A percentile compares a stretch with the other conserved stretches of the same genome.
Conservation (phyloP, 352 stramenopile species). For the Pythium grandisporangium region DNA sequence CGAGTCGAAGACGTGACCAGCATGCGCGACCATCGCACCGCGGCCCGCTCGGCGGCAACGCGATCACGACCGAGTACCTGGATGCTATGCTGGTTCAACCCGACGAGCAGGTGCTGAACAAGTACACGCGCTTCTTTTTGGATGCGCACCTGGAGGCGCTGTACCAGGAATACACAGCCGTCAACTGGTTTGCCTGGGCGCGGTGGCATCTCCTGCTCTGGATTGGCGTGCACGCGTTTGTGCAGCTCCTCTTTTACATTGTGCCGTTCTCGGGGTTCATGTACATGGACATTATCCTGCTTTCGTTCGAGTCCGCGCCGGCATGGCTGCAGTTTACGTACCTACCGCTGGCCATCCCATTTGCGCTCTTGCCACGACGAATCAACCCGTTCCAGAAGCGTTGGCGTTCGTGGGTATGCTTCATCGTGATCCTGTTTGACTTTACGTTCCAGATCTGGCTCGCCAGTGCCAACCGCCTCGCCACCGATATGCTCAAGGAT, state of each 20-base stretch:
- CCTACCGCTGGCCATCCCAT: constrained; percentile 56
- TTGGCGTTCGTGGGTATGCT: constrained; percentile 66
- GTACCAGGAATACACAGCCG: constrained; percentile 81
- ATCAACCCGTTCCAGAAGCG: constrained; percentile 65
- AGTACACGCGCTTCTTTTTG: constrained; percentile 73
- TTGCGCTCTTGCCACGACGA: constrained; percentile 52
- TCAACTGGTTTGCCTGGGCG: constrained; percentile 74
- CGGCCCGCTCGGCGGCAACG: constrained; percentile 10
- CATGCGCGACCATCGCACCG: too few relatives aligned
- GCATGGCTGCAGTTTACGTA: constrained; percentile 70
- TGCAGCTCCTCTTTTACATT: constrained; percentile 55
- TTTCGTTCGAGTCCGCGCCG: constrained; percentile 25
- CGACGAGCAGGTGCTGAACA: constrained; percentile 65
- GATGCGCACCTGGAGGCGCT: constrained; percentile 61
- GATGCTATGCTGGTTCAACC: constrained; percentile 66
- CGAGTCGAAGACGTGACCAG: too few relatives aligned
- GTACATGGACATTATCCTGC: constrained; percentile 62
- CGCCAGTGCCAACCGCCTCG: constrained; percentile 40
- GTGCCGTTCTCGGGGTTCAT: constrained; percentile 48
- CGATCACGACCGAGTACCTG: constrained; percentile 65
- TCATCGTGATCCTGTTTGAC: constrained; percentile 74
- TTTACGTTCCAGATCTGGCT: constrained; percentile 73
- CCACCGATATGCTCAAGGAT: constrained; percentile 27
- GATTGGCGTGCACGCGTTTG: constrained; percentile 61
- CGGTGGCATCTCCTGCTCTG: constrained; percentile 64